Evolutionary conservation across 208 protist species (phyloP), one percentile per base, ranked within the genome.

Genomic region (Trypanosoma platydactyli): DNA sequence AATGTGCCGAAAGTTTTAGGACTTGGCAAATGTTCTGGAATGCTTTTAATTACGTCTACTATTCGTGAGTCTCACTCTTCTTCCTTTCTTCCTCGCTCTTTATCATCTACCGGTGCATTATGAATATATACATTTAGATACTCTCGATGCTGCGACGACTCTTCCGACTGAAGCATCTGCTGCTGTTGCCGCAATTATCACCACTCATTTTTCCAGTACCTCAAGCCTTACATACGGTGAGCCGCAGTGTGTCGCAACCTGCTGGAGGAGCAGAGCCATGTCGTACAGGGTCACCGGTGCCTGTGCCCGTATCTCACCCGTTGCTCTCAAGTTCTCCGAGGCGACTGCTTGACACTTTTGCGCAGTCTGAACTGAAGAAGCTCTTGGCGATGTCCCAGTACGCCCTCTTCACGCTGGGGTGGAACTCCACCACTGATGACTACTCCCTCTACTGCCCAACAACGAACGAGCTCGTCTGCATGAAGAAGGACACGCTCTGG

Each of bases 271-370:
- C 74, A 20, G 91, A 97, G 53, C 91, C 97, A 68, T 96, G 91
- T 91, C 87, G 76, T 3, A 54, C 97, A 4, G 90, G 89, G 13
- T 96, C 91, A 62, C 96, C 97, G 44, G 53, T 97, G 3, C 92
- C 72, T 1, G 88, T 97, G 54, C 50, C 95, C 6, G 15, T 94
- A 0, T 54, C 55, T 1, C 77, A 83, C 27, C 56, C 88, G 16
- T 57, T 89, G 16, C 86, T 79, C 35, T 63, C 69, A 15, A 84
- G 74, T 76, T 86, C 54, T 61, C 76, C 18, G 27, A 90, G 79
- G 55, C 74, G 78, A 18, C 86, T 70, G 0, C 48, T 65, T 38
- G 45, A 75, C 20, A 15, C 82, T 29, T 13, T 68, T 40, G 55
- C 55, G 3, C 68, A 84, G 16, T 53, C 61, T 11, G 73, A 84